A percentile compares a stretch with the other conserved stretches of the same genome.
Evolutionary conservation across 2,329 filamentous ascomycete species (phyloP).

Genomic region (Neonectria punicea): DNA sequence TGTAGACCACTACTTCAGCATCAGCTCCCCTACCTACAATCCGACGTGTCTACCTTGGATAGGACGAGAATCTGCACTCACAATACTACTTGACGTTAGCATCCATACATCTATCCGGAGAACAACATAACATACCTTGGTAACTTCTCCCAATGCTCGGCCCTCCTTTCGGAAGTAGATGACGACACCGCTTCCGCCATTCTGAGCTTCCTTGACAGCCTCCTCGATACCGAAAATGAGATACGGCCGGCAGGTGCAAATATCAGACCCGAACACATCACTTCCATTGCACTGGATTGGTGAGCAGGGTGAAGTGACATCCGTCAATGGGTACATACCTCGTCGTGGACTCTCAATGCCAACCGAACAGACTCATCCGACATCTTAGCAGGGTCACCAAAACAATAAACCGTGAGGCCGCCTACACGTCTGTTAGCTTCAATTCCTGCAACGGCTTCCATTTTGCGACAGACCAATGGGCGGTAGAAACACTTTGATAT

Average conservation of each 20-base stretch:
- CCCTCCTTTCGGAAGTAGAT: conserved; percentile 99
- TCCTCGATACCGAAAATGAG: conserved; percentile 97
- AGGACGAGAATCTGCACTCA: conserved; percentile 25
- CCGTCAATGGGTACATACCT: conserved; percentile 53
- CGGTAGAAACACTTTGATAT: conserved; percentile 95
- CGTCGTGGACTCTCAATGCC: conserved; percentile 82
- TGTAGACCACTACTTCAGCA: conserved; percentile 68
- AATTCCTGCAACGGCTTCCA: neutral
- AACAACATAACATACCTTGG: conserved; percentile 73
- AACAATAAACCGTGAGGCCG: conserved; percentile 95
- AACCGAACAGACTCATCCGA: conserved; percentile 84
- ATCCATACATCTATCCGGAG: neutral
- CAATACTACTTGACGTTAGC: conserved; percentile 38
- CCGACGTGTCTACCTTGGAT: neutral
- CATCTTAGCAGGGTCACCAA: conserved; percentile 94
- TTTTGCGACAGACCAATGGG: conserved; percentile 75
- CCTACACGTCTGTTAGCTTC: conserved; percentile 55
- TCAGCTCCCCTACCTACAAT: conserved; percentile 34
- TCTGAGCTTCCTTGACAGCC: conserved; percentile 96
- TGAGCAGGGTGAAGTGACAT: conserved; percentile 22
- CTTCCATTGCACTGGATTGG: conserved; percentile 82
- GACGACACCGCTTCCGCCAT: conserved; percentile 91
- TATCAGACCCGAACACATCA: conserved; percentile 97
- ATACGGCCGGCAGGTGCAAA: conserved; percentile 96
- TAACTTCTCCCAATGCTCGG: conserved; percentile 92